Base-by-base conservation (phyloP, 306 rosid species). In the Erythrophleum fordii region DNA sequence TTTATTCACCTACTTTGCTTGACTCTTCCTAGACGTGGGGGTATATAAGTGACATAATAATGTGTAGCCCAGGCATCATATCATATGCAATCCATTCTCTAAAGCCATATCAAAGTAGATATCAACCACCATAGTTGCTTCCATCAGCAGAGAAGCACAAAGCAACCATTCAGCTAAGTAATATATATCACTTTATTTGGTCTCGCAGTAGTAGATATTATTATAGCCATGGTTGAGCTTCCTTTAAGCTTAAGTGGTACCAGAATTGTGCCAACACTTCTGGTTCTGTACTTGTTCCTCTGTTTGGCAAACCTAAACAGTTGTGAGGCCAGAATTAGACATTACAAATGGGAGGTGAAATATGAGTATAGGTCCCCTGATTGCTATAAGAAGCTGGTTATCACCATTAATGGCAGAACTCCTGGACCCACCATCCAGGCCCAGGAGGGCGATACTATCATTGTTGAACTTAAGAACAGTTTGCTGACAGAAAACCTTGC, bases 401-500 rank as follows among this genome's bases (percentile, higher is more conserved):
- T 90, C 65, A 91, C 98, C 45, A 79, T 89, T 29, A 95, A 95
- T 81, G 98, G 97, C 0, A 53, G 37, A 66, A 80, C 89, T 65
- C 98, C 97, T 11, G 98, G 97, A 4, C 97, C 97, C 5, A 89
- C 98, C 55, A 95, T 95, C 65, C 73, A 69, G 69, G 97, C 98
- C 53, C 86, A 85, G 37, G 89, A 89, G 83, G 97, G 94, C 9
- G 98, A 95, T 56, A 92, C 95, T 8, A 31, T 95, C 49, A 7
- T 92, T 17, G 97, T 95, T 31, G 92, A 92, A 85, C 86, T 95
- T 56, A 89, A 72, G 25, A 95, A 95, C 79, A 85, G 78, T 9
- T 81, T 95, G 68, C 5, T 64, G 1, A 90, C 93, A 3, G 97
- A 95, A 84, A 95, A 95, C 62, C 89, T 91, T 18, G 91, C 98